Conservation (phyloP, 2,329 filamentous ascomycete genomes). For the Colletotrichum echinochloae region DNA sequence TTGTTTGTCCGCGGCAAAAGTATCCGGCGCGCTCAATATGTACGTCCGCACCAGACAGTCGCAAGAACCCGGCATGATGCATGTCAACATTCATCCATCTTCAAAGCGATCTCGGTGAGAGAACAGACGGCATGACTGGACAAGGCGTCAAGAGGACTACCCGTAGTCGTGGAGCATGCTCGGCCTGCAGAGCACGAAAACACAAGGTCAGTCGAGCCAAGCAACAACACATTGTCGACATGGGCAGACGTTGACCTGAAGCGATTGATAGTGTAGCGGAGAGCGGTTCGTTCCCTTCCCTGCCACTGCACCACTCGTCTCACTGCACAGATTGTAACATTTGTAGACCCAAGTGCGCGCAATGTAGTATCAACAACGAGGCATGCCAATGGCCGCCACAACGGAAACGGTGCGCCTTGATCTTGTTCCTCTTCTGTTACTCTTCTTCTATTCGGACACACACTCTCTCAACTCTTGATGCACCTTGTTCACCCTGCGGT, state of each 20-base stretch:
- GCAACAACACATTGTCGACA: neutral
- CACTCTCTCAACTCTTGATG: neutral
- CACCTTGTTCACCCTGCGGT: too few relatives aligned
- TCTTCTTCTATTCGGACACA: neutral
- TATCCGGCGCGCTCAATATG: neutral
- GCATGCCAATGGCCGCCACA: slow-evolving; percentile 37
- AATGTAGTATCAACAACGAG: slow-evolving; percentile 32
- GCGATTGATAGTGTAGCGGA: slow-evolving; percentile 27
- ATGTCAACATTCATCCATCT: neutral
- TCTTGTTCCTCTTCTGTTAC: too few relatives aligned
- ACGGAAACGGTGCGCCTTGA: slow-evolving; percentile 32
- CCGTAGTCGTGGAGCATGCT: slow-evolving; percentile 33
- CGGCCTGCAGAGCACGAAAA: slow-evolving; percentile 34
- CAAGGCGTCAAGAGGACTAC: slow-evolving; percentile 1
- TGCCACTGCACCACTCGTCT: neutral
- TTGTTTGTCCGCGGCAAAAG: slow-evolving; percentile 28
- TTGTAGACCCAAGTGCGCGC: slow-evolving; percentile 34
- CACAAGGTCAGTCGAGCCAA: slow-evolving; percentile 28
- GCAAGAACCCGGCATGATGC: too few relatives aligned
- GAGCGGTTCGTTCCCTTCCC: slow-evolving; percentile 3
- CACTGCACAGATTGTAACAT: neutral
- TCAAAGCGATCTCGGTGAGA: neutral
- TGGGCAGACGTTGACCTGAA: neutral
- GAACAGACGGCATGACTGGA: slow-evolving; percentile 17
- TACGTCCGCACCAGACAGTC: neutral